Base-by-base conservation (phyloP, 2,329 filamentous ascomycete species). In the Diatrype stigma region DNA sequence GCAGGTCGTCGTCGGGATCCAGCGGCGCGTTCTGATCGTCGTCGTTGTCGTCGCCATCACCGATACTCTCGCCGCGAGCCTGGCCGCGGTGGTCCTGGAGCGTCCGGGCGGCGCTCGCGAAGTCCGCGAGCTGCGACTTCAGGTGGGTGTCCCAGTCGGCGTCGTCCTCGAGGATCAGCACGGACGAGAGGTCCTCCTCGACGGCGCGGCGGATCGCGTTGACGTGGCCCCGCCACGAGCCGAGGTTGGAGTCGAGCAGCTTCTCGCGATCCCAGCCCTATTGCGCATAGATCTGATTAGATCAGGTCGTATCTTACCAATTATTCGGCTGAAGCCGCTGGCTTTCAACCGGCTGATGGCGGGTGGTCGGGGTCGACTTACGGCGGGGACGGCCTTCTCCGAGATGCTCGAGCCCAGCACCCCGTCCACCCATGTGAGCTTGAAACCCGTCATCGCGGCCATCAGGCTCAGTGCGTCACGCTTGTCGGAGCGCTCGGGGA, bases 401-500 rank as follows among this genome's bases (percentile, higher is more conserved):
- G 57, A 51, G 2, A 76, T 56, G 2, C 61, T 61, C 7, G 66
- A 61, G 2, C 70, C 69, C 14, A 56, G 55, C 3, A 75, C 66
- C 0, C 70, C 74, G 46, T 71, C 66, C 5, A 75, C 55, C 58
- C 67, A 74, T 5, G 73, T 67, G 0, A 75, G 51, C 2, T 68
- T 60, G 50, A 77, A 65, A 0, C 66, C 68, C 1, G 67, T 67
- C 17, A 74, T 46, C 1, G 68, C 64, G 21, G 71, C 65, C 5
- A 68, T 64, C 8, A 78, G 56, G 0, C 67, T 60, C 12, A 78
- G 61, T 2, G 67, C 69, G 64, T 78, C 75, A 42, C 70, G 67
- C 51, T 74, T 74, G 55, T 78, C 75, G 2, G 70, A 69, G 26
- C 75, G 64, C 26, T 69, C 65, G 6, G 71, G 68, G 14, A 78